Conservation (phyloP, 2,329 filamentous ascomycete genomes). For the Fusarium palustre region DNA sequence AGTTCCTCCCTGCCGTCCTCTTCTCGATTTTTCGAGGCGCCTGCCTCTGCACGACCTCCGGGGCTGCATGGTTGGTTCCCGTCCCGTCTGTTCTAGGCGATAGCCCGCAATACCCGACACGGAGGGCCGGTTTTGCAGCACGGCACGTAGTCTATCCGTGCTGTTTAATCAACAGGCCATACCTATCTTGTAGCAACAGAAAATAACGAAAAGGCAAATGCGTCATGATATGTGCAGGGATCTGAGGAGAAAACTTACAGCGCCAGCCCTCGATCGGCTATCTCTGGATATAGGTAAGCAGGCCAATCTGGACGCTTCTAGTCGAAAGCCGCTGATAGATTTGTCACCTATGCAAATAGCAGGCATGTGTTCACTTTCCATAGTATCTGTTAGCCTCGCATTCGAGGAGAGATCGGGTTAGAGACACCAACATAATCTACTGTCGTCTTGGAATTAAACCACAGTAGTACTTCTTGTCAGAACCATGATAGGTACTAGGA, state of each 20-base stretch:
- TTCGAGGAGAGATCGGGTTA: background rate
- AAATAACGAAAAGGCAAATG: background rate
- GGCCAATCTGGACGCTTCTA: background rate
- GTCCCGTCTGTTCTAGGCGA: background rate
- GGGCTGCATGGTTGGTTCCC: background rate
- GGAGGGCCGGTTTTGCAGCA: conserved; percentile 13
- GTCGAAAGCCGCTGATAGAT: conserved; percentile 7
- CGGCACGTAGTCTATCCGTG: background rate
- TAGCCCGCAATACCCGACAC: conserved; percentile 5
- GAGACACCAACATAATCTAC: background rate
- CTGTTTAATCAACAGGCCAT: background rate
- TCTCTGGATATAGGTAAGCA: background rate
- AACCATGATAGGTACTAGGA: background rate
- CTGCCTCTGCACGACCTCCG: conserved; percentile 7
- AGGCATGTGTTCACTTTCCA: background rate
- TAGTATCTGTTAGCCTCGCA: background rate
- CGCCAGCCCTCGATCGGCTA: background rate
- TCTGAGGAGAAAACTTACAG: background rate
- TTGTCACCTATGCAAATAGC: conserved; percentile 11
- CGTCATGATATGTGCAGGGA: background rate
- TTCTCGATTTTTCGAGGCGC: conserved; percentile 1
- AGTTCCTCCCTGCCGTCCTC: background rate
- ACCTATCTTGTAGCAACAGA: background rate
- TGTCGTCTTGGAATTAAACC: background rate
- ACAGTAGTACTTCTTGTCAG: background rate